Evolutionary conservation across 2,329 filamentous ascomycete species (phyloP).

Genomic region (Domatiomyces globalis): DNA sequence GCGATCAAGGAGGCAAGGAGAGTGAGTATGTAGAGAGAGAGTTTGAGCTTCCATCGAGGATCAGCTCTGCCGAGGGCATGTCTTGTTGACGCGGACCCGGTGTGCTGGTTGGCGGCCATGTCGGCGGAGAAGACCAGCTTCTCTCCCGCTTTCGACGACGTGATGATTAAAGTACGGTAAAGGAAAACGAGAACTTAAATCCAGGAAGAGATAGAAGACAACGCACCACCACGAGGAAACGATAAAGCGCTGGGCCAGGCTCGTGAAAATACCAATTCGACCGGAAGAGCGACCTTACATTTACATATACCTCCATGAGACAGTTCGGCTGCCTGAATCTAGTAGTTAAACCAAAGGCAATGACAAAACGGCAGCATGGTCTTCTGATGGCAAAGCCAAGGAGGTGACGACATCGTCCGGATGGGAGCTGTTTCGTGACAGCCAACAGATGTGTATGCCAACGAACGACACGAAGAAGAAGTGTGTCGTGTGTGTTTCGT

Average conservation of each 20-base stretch:
- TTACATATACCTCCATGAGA: background rate
- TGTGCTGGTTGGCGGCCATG: background rate
- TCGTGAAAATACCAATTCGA: too few species aligned
- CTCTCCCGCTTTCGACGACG: background rate
- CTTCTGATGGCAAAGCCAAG: background rate
- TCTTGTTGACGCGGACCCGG: background rate
- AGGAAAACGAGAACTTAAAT: background rate
- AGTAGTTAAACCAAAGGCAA: too few species aligned
- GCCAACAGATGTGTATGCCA: background rate
- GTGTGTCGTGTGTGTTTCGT: background rate
- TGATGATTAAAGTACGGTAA: background rate
- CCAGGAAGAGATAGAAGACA: background rate
- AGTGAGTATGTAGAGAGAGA: conserved; percentile 15
- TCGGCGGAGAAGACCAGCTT: background rate
- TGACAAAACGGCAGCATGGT: background rate
- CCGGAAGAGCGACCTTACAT: too few species aligned
- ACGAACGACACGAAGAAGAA: background rate
- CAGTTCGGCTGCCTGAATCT: background rate
- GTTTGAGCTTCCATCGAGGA: conserved; percentile 7
- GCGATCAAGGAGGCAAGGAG: conserved; percentile 17
- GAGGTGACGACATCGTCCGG: background rate
- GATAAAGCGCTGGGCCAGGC: too few species aligned
- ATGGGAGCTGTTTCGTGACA: background rate
- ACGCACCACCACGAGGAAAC: too few species aligned
- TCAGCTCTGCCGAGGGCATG: background rate